Base-by-base conservation (phyloP, 106 monocot species). In the Apostasia ramifera region DNA sequence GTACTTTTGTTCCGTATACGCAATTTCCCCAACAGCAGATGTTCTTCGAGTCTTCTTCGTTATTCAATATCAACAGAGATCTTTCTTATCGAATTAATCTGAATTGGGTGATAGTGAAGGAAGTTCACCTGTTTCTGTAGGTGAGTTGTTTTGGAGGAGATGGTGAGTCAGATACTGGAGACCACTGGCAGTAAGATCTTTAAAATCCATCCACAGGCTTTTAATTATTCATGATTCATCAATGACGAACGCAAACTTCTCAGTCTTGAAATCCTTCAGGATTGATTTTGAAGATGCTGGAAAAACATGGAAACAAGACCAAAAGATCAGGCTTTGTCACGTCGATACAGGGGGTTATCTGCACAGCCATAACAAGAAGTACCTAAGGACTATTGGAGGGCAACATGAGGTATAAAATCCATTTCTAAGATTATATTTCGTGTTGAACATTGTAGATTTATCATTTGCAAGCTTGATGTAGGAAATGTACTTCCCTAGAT, bases 101-200 rank as follows among this genome's bases (percentile, higher is more conserved):
- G 50, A 39, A 59, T 40, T 59, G 5, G 59, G 37, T 59, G 5
- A 59, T 37, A 8, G 26, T 41, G 59, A 38, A 37, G 2, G 50
- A 45, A 65, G 67, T 46, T 72, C 11, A 26, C 26, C 9, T 53
- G 52, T 10, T 39, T 39, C 56, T 77, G 12, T 37, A 91, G 90
- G 90, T 91, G 59, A 91, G 90, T 61, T 88, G 88, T 66, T 93
- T 68, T 75, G 88, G 88, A 49, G 86, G 81, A 59, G 93, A 88
- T 44, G 56, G 55, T 39, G 66, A 81, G 43, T 84, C 93, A 43
- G 88, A 93, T 66, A 81, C 86, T 26, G 88, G 88, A 44, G 93
- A 93, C 70, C 84, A 66, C 53, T 93, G 93, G 88, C 59, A 81
- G 92, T 93, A 63, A 73, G 85, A n/a, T 37, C 49, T 48, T 4